These are phyloP conservation scores for Pilaira anomala DNA, from an alignment of 192 early-diverging fungal genomes.

Conservation along the genomic window DNA sequence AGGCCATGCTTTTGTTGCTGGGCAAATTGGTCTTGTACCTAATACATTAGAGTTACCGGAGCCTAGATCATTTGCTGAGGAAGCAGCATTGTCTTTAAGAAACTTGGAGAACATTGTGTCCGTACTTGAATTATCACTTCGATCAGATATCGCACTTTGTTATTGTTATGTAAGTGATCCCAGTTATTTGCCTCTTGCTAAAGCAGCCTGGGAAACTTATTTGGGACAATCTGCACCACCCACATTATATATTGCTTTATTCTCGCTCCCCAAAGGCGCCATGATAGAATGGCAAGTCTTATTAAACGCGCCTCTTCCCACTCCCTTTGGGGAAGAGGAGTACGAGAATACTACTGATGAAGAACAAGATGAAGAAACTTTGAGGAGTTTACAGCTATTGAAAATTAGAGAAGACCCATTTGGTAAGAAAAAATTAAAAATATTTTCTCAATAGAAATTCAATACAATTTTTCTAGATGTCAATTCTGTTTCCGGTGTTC, in stretches of 20 bases:
- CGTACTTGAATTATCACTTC: conserved; percentile 36
- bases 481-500: neutral
- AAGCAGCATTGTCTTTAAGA: conserved; percentile 51
- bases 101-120: conserved; percentile 51
- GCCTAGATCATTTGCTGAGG: conserved; percentile 40
- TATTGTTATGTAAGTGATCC: conserved; percentile 56
- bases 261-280: conserved; percentile 57
- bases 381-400: neutral
- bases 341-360: conserved; percentile 15
- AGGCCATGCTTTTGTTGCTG: conserved; percentile 67
- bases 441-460: too few species aligned
- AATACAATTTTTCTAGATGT: conserved; percentile 1
- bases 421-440: conserved; percentile 5
- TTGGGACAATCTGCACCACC: conserved; percentile 35
- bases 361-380: neutral
- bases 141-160: conserved; percentile 42
- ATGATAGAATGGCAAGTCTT: conserved; percentile 68
- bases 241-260: conserved; percentile 51
- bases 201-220: conserved; percentile 35
- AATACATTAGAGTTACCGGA: conserved; percentile 54
- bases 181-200: conserved; percentile 29
- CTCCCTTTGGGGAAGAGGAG: conserved; percentile 19
- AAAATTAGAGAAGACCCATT: conserved; percentile 1
- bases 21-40: conserved; percentile 77
- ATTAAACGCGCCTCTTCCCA: conserved; percentile 28